Conservation (phyloP, 177 flowering plant species). For the Vitis hybrid region DNA sequence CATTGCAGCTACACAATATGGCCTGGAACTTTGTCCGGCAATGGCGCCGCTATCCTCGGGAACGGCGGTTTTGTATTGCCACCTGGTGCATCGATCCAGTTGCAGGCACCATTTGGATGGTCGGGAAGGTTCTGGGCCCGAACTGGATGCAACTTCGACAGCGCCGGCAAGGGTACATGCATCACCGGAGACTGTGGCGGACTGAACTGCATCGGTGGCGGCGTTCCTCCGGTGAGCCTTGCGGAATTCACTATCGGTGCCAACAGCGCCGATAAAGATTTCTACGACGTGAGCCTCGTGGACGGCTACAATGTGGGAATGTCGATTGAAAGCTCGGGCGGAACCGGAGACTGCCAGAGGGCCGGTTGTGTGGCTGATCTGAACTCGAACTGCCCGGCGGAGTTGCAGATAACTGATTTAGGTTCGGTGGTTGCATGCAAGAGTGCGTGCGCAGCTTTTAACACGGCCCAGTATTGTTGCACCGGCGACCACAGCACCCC, state of each 20-base stretch:
- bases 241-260: constrained; percentile 76
- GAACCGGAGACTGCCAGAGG: constrained; percentile 72
- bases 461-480: constrained; percentile 77
- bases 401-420: constrained; percentile 46
- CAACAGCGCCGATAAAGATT: constrained; percentile 48
- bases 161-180: constrained; percentile 65
- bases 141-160: constrained; percentile 81
- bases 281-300: constrained; percentile 93
- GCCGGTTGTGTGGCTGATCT: constrained; percentile 81
- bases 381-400: constrained; percentile 68
- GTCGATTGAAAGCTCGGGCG: constrained; percentile 50
- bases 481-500: constrained; percentile 74
- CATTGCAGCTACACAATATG: constrained; percentile 65
- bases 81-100: constrained; percentile 42
- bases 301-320: constrained; percentile 91
- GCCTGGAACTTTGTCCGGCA: constrained; percentile 85
- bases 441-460: constrained; percentile 89
- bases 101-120: constrained; percentile 74
- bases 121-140: constrained; percentile 92
- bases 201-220: constrained; percentile 62
- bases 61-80: constrained; percentile 62
- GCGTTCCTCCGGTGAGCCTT: constrained; percentile 68
- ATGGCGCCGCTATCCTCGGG: constrained; percentile 46
- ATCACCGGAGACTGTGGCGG: constrained; percentile 79
- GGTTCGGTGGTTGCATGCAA: constrained; percentile 74